Evolutionary conservation across 2,329 filamentous ascomycete genomes (phyloP), one percentile per base, ranked within the genome.

Genomic region (Ampelomyces quisqualis): DNA sequence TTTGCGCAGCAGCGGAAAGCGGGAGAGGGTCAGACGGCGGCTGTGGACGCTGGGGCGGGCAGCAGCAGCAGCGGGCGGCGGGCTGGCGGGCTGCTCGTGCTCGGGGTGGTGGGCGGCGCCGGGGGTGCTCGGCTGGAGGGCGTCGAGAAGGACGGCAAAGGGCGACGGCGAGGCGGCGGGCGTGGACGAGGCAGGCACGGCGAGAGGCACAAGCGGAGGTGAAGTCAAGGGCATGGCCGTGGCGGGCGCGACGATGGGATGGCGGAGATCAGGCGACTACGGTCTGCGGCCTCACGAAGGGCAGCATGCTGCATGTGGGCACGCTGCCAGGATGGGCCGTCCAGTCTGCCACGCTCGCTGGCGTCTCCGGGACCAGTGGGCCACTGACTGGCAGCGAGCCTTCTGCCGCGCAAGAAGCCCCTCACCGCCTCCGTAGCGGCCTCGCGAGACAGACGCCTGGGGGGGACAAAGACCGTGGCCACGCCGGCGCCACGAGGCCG

Each of bases 1-100:
- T 45, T 65, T 67, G 39, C 63, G 56, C 34, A 66, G 56, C 20
- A 66, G 57, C 13, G 61, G 62, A 22, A 66, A 65, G 49, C 62
- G 63, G 40, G 60, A 58, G 11, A 67, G 55, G 23, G 63, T 65
- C 34, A 57, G 55, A 41, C 62, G 60, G 27, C 63, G 43, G 38
- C 45, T 38, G 45, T 48, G 43, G 39, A 20, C 31, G 47, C 38
- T 31, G 31, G 53, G 35, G 13, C 43, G 40, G 21, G 52, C 26
- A 36, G 43, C 30, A 33, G 27, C 39, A 21, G 51, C 43, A n/a
- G 47, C 34, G 8, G 43, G 39, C 7, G 11, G 20, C 17, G 11
- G 17, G n/a, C 30, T 35, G 27, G 13, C 15, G 13, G 8, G n/a
- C n/a, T 24, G 38, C 28, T 34, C 21, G 21, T 43, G 41, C 20